Conservation (phyloP, 208 protist species). For the Strigomonas galati region DNA sequence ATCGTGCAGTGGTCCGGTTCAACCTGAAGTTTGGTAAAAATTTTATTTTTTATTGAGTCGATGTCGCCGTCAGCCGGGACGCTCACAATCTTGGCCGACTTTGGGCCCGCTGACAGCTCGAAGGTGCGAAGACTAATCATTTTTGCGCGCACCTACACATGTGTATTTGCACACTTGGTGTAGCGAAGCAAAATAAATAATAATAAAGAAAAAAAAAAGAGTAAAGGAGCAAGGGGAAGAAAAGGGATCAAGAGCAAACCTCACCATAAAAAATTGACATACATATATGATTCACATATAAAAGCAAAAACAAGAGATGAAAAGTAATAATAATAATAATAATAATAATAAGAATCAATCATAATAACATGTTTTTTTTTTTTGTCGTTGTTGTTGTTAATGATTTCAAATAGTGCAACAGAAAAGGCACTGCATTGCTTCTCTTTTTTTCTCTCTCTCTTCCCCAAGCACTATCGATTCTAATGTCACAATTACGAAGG, state of each 20-base stretch:
- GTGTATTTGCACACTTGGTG: too few species aligned
- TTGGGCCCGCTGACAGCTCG: slow-evolving; percentile 25
- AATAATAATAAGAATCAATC: too few species aligned
- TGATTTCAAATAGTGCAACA: too few species aligned
- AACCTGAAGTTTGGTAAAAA: slow-evolving; percentile 18
- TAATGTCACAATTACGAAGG: neutral
- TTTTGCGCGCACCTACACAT: neutral
- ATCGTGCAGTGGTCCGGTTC: slow-evolving; percentile 9
- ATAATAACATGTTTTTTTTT: too few species aligned
- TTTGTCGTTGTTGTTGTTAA: too few species aligned
- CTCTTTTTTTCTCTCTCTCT: too few species aligned
- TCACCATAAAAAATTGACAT: too few species aligned
- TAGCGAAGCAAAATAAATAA: too few species aligned
- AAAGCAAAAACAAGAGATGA: neutral
- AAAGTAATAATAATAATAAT: too few species aligned
- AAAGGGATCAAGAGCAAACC: neutral
- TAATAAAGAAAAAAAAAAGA: slow-evolving; percentile 10
- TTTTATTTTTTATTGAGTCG: slow-evolving; percentile 11
- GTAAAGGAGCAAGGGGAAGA: neutral
- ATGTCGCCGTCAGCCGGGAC: slow-evolving; percentile 19
- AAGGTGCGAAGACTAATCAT: slow-evolving; percentile 27
- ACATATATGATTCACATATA: neutral
- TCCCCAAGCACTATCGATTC: too few species aligned
- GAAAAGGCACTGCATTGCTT: too few species aligned
- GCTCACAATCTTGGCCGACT: slow-evolving; percentile 24